phyloP scores from a whole-genome alignment of 371 early-diverging fungal species.

The Circinella minor region DNA sequence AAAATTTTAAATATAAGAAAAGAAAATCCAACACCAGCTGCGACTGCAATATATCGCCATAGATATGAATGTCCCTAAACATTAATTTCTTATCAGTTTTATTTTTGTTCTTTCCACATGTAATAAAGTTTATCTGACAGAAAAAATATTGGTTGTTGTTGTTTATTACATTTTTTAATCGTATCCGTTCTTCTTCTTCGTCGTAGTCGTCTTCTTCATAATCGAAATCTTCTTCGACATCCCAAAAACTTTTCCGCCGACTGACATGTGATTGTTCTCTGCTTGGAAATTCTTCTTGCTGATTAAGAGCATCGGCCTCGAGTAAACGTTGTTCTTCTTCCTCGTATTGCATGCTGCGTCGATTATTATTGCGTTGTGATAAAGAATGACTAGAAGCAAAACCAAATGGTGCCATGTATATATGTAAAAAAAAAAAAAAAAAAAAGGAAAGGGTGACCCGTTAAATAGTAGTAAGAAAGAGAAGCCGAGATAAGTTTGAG shows the following conservation, averaged over 20 bases:
- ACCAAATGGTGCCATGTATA: neutral
- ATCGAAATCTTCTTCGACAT: conserved; percentile 21
- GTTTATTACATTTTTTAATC: neutral
- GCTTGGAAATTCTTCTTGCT: neutral
- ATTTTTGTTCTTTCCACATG: too few relatives aligned
- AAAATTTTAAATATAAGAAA: conserved; percentile 34
- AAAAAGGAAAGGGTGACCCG: neutral
- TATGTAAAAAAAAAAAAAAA: neutral
- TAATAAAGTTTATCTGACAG: too few relatives aligned
- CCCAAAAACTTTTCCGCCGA: conserved; percentile 9
- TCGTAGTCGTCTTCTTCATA: conserved; percentile 2
- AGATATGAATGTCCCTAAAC: conserved; percentile 5
- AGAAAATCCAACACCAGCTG: conserved; percentile 27
- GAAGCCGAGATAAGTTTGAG: neutral
- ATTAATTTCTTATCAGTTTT: neutral
- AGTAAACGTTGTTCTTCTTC: conserved; percentile 17
- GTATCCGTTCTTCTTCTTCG: conserved; percentile 7
- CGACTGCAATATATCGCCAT: conserved; percentile 24
- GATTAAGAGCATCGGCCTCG: neutral
- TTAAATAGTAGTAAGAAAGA: neutral
- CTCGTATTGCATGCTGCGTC: conserved; percentile 16
- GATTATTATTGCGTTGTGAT: conserved; percentile 15
- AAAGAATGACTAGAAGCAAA: conserved; percentile 13
- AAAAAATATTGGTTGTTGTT: too few relatives aligned
- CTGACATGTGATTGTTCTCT: neutral